Base-by-base conservation (phyloP, 352 stramenopile species). In the Globisporangium megalacanthum region DNA sequence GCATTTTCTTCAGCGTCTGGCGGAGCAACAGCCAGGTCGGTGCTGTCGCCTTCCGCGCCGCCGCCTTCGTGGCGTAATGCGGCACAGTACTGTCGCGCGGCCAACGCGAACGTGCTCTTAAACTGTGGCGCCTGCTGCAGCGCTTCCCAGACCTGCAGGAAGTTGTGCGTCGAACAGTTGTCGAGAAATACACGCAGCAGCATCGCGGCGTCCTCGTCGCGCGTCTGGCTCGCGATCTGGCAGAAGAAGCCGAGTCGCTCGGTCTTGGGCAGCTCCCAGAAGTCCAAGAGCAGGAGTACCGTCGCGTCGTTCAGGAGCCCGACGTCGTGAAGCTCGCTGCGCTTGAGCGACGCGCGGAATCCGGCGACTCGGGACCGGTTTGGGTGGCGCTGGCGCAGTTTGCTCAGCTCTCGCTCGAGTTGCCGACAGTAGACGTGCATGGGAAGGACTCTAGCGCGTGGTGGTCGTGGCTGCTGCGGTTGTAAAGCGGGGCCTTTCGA, bases 221-320 rank as follows among this genome's bases (percentile, higher is more conserved):
- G 68, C 5, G 68, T 69, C 33, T 89, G 79, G 37, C 72, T 88
- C 29, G 79, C 77, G 54, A 92, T 70, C 55, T 92, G 82, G 46
- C 69, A 83, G 47, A 92, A 77, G 49, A 92, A 88, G 35, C 62
- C 72, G 10, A 89, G 64, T 0, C 78, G 74, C 58, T 92, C 77
- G 17, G 62, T 63, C 49, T 67, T 68, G 7, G 79, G 74, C 1
- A 92, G 61, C 15, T 77, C 68, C 78, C 76, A 90, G 64, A 86
- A 89, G 52, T 86, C 69, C 13, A 89, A 63, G 10, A 92, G 56
- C 22, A 89, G 64, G 51, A 72, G 60, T n/a, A 88, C 63, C 0
- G 82, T 89, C 17, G 70, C 64, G 48, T 88, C 75, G 29, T 83
- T 65, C 7, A 92, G 31, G 10, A 89, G 56, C 0, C 79, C 82